Percentiles rank a stretch among this genome's conserved stretches.
phyloP scores from a whole-genome alignment of 495 filamentous ascomycete species.

The Xylaria palmicola region DNA sequence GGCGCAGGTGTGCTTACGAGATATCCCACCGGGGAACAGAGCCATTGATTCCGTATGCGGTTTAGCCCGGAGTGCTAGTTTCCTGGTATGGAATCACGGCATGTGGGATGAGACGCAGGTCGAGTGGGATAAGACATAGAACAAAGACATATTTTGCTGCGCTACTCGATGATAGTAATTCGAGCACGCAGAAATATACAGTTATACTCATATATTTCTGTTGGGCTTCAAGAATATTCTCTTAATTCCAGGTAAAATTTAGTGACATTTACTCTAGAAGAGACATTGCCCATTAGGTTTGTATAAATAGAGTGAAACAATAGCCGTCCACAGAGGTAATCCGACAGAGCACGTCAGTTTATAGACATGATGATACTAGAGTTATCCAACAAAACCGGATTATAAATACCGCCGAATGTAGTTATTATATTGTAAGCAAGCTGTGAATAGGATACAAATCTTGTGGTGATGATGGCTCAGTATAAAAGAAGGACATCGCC shows the following conservation, averaged over 20 bases:
- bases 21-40: background rate
- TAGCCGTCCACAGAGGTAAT: no score
- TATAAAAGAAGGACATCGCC: background rate
- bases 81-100: background rate
- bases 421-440: background rate
- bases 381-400: background rate
- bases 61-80: background rate
- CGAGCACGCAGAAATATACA: no score
- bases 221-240: no score
- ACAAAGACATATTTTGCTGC: no score
- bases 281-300: no score
- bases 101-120: constrained; percentile 1
- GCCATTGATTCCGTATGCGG: background rate
- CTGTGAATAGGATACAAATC: background rate
- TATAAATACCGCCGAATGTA: background rate
- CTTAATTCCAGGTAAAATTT: no score
- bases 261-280: no score
- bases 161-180: no score
- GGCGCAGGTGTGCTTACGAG: background rate
- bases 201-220: no score
- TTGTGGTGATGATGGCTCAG: background rate
- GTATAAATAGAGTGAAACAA: no score
- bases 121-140: background rate
- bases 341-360: no score
- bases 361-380: background rate